These are phyloP conservation scores for Trichoderma sp. DNA, from an alignment of 2,329 filamentous ascomycete genomes.

Conservation along the genomic window DNA sequence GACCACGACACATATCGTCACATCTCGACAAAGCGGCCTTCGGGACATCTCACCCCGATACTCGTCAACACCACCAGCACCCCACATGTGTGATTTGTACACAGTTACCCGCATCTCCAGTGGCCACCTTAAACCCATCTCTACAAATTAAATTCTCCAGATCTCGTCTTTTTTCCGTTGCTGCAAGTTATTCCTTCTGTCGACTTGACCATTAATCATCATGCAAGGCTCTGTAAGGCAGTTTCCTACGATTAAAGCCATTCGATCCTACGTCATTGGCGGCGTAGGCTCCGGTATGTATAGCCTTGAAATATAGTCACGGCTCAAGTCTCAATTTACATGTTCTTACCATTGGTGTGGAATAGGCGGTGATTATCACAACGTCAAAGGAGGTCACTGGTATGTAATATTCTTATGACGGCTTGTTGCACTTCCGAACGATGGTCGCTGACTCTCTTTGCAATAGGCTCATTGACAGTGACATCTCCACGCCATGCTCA, in stretches of 20 bases:
- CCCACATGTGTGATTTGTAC: conserved; percentile 8
- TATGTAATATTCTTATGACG: conserved; percentile 33
- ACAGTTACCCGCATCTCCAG: background rate
- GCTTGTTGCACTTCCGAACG: background rate
- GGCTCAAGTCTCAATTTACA: background rate
- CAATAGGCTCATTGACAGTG: conserved; percentile 81
- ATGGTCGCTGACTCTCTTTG: background rate
- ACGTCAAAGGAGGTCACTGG: conserved; percentile 74
- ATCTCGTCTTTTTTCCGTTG: background rate
- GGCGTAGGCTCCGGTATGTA: conserved; percentile 34
- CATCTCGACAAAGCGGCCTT: conserved; percentile 21
- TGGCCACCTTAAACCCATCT: background rate
- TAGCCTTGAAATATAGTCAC: background rate
- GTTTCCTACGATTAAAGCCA: conserved; percentile 73
- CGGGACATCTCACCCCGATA: conserved; percentile 22
- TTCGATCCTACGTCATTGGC: conserved; percentile 50
- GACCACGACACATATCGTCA: background rate
- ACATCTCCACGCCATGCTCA: conserved; percentile 78
- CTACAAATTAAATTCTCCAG: background rate
- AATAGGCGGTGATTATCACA: conserved; percentile 71
- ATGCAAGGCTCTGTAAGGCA: conserved; percentile 49
- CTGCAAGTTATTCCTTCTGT: background rate
- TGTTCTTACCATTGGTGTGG: background rate
- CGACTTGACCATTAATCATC: background rate
- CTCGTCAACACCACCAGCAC: background rate